These are phyloP conservation scores for Diplosphaera chodatii DNA, from an alignment of 139 green algal genomes.

Conservation along the genomic window DNA sequence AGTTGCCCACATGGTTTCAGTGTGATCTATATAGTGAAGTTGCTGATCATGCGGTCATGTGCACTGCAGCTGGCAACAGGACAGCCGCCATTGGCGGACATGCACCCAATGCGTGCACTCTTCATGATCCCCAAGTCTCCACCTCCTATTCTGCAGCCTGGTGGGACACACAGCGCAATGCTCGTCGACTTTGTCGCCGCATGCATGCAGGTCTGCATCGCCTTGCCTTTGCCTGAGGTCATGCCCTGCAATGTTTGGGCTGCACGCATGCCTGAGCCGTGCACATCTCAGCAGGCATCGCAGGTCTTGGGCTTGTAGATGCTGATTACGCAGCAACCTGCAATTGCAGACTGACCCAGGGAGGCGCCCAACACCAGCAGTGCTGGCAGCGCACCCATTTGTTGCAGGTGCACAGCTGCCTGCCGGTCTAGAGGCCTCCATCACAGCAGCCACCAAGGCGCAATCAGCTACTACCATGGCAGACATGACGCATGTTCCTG, in stretches of 20 bases:
- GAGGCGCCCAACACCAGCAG: conserved; percentile 32
- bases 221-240: no score
- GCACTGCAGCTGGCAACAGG: conserved; percentile 74
- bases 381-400: conserved; percentile 63
- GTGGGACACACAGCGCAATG: conserved; percentile 40
- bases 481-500: no score
- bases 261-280: no score
- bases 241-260: no score
- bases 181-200: conserved; percentile 85
- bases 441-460: no score
- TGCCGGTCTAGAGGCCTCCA: no score
- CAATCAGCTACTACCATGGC: no score
- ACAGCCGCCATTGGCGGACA: conserved; percentile 68
- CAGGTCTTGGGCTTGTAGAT: background rate
- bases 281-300: no score
- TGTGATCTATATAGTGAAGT: no score
- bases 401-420: conserved; percentile 16
- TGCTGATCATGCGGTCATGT: no score
- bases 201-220: conserved; percentile 47
- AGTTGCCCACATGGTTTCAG: no score
- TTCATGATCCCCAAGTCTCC: conserved; percentile 90
- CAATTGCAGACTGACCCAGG: conserved; percentile 15
- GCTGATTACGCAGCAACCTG: background rate
- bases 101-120: conserved; percentile 89
- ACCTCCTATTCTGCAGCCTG: conserved; percentile 60